phyloP scores from a whole-genome alignment of 2,329 filamentous ascomycete species.

The Neonectria hederae region DNA sequence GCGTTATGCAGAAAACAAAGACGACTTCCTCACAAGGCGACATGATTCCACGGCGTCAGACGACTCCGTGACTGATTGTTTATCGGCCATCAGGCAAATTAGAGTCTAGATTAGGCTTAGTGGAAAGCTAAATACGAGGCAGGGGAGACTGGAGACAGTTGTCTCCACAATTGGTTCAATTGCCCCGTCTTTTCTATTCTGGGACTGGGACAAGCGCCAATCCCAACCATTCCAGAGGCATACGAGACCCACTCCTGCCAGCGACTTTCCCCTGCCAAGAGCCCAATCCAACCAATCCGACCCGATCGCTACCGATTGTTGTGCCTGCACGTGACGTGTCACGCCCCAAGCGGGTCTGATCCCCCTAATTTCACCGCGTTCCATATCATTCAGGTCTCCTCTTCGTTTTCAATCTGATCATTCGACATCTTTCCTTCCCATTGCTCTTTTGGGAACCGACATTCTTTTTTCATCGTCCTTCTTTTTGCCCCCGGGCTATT shows the following conservation, averaged over 20 bases:
- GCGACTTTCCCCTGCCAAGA: conserved; percentile 37
- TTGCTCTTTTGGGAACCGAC: conserved; percentile 31
- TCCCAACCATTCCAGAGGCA: conserved; percentile 30
- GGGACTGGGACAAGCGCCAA: conserved; percentile 20
- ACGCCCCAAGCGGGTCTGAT: conserved; percentile 19
- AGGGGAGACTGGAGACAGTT: conserved; percentile 29
- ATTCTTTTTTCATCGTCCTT: conserved; percentile 39
- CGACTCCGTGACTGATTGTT: conserved; percentile 22
- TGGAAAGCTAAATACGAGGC: conserved; percentile 32
- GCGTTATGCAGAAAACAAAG: neutral
- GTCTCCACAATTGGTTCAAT: conserved; percentile 29
- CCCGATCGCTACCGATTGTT: conserved; percentile 13
- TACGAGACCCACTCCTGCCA: conserved; percentile 31
- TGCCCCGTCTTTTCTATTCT: conserved; percentile 34
- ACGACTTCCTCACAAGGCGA: conserved; percentile 1
- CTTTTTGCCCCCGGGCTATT: conserved; percentile 33
- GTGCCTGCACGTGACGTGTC: conserved; percentile 33
- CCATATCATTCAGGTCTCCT: conserved; percentile 22
- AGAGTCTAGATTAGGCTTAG: conserved; percentile 24
- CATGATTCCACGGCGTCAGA: conserved; percentile 7
- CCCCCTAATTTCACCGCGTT: conserved; percentile 40
- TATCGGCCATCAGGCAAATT: conserved; percentile 36
- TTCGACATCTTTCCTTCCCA: conserved; percentile 13
- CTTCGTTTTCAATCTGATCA: conserved; percentile 2
- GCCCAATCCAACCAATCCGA: conserved; percentile 31